Percentiles rank a stretch among this genome's conserved stretches.
phyloP scores from a whole-genome alignment of 805 yeast species.

The Saturnispora hagleri region DNA sequence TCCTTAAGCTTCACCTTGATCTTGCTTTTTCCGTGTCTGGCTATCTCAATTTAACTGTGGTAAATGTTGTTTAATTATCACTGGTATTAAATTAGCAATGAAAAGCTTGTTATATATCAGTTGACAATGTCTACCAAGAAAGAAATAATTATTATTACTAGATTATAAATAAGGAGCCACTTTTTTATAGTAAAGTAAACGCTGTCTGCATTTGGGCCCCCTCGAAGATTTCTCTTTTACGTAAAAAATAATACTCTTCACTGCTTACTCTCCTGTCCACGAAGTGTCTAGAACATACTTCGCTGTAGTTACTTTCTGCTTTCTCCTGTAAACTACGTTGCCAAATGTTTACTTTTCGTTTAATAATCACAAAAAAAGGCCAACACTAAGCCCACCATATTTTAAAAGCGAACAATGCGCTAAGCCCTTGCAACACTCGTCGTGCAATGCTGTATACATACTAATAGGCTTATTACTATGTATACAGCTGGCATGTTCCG shows the following conservation, averaged over 20 bases:
- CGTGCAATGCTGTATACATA: background rate
- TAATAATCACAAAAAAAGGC: background rate
- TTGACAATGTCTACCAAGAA: background rate
- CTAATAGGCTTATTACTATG: too few species aligned
- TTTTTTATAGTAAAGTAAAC: background rate
- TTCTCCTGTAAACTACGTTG: background rate
- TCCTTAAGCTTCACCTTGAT: background rate
- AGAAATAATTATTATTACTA: background rate
- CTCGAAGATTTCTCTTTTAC: background rate
- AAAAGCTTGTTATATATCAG: background rate
- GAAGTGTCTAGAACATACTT: background rate
- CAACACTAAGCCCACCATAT: background rate
- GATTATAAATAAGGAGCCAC: background rate
- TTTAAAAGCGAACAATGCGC: background rate
- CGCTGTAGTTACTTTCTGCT: background rate
- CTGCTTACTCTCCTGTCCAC: background rate
- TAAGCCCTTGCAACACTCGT: background rate
- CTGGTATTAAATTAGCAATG: background rate
- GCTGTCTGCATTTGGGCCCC: background rate
- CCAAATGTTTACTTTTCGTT: background rate
- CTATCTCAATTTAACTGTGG: background rate
- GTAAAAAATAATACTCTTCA: too few species aligned
- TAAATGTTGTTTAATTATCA: background rate
- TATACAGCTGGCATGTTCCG: too few species aligned
- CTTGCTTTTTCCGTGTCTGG: background rate